Conservation (phyloP, 2,329 filamentous ascomycete species). For the Neopestalotiopsis clavispora region DNA sequence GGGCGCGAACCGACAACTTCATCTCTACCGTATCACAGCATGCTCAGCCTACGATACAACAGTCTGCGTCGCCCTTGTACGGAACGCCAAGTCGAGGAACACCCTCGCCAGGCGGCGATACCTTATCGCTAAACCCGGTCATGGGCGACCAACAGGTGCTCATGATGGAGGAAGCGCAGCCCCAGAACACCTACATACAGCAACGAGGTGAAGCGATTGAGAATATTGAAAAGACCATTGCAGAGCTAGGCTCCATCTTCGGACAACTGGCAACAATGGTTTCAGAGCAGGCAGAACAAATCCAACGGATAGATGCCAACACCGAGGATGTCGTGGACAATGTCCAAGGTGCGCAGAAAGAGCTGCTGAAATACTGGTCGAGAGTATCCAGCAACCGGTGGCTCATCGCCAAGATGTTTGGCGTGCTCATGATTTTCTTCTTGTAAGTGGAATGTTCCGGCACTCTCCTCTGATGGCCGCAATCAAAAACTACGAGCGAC, state of each 20-base stretch:
- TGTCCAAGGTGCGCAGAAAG: slow-evolving; percentile 93
- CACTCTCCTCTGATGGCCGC: slow-evolving; percentile 8
- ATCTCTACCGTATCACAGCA: slow-evolving; percentile 87
- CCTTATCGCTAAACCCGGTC: slow-evolving; percentile 82
- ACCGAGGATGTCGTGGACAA: slow-evolving; percentile 98
- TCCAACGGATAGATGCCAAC: slow-evolving; percentile 95
- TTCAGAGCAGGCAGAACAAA: slow-evolving; percentile 92
- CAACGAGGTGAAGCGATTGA: slow-evolving; percentile 95
- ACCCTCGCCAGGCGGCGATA: slow-evolving; percentile 71
- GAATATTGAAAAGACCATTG: slow-evolving; percentile 93
- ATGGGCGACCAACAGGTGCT: slow-evolving; percentile 82
- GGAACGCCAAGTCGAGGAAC: slow-evolving; percentile 74
- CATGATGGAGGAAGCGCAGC: slow-evolving; percentile 91
- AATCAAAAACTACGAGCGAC: background rate
- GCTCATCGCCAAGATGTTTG: slow-evolving; percentile 86
- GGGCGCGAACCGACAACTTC: slow-evolving; percentile 94
- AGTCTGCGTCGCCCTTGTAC: slow-evolving; percentile 86
- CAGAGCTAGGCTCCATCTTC: slow-evolving; percentile 90
- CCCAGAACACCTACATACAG: slow-evolving; percentile 87
- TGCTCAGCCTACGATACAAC: slow-evolving; percentile 69
- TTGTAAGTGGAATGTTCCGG: slow-evolving; percentile 48
- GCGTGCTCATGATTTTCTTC: slow-evolving; percentile 95
- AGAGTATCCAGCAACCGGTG: slow-evolving; percentile 93
- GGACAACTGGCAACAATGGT: slow-evolving; percentile 97
- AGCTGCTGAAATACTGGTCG: slow-evolving; percentile 96